Base-by-base conservation (phyloP, 2,329 filamentous ascomycete species). In the Colletotrichum scovillei region DNA sequence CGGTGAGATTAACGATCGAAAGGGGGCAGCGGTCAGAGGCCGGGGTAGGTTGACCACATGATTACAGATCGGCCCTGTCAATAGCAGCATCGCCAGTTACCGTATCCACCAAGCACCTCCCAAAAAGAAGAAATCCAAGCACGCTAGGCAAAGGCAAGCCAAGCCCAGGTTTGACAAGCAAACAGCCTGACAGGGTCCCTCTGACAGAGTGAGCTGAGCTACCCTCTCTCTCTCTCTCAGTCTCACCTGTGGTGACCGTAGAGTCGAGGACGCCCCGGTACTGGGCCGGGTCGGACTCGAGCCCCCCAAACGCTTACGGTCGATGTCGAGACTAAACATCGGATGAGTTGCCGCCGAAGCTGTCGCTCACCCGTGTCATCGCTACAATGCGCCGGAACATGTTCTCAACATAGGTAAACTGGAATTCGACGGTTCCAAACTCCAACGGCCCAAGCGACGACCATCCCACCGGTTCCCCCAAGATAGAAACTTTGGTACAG, bases 1-100 rank as follows among this genome's bases (percentile, higher is more conserved):
- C 60, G 66, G 66, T 60, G 66, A 73, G 70, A 73, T 73, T 73
- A 73, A 73, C 66, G 70, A 73, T 63, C 70, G 28, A 62, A 73
- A 73, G 60, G 60, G 46, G 46, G 60, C 59, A 60, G 69, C 49
- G 55, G 55, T 46, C 32, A 28, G n/a, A 12, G 60, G 14, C 53
- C 66, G 26, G 70, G 70, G 56, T 73, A 8, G 16, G 49, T 56
- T 60, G 70, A 56, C 59, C 70, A 73, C 70, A 73, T 73, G 70
- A 73, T 73, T 72, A 35, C 70, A 60, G 68, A 60, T 49, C 24
- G 35, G 30, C 42, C 66, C 59, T 59, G 65, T 59, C 24, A 63
- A 59, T 35, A 69, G 19, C 58, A 64, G 42, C 52, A 42, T 22
- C 28, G 55, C 55, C 55, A 30, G n/a, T 60, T 46, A 4, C 28